A percentile compares a stretch with the other conserved stretches of the same genome.
Evolutionary conservation across 2,329 filamentous ascomycete genomes (phyloP).

Genomic region (Colletotrichum sp.): DNA sequence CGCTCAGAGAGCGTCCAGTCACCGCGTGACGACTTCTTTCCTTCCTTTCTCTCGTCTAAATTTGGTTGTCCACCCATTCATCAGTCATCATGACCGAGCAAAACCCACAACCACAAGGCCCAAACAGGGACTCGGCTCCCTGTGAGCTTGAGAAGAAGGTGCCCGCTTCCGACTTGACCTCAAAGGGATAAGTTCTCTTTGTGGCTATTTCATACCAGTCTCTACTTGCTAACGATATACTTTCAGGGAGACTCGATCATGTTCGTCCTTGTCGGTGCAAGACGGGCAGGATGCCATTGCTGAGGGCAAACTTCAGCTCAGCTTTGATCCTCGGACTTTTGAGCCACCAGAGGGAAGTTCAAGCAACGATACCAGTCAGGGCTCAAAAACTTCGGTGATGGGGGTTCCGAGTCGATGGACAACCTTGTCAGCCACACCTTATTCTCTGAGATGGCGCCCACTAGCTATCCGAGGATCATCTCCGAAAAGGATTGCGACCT

Average conservation of each 20-base stretch:
- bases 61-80: background rate
- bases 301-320: background rate
- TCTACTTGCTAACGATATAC: background rate
- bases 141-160: background rate
- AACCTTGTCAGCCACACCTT: background rate
- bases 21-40: background rate
- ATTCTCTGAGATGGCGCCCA: background rate
- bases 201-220: background rate
- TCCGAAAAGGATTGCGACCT: background rate
- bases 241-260: background rate
- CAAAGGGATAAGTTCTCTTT: background rate
- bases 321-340: background rate
- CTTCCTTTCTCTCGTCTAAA: background rate
- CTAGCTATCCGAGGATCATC: background rate
- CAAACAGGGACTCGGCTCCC: background rate
- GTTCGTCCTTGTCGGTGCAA: background rate
- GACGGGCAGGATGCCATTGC: background rate
- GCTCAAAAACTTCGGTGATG: background rate
- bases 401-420: background rate
- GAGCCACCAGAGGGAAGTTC: background rate
- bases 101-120: background rate
- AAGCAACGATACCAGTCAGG: background rate
- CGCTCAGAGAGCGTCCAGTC: background rate
- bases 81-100: background rate
- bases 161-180: background rate